Evolutionary conservation across 192 early-diverging fungal genomes (phyloP).

Genomic region (Podila minutissima): DNA sequence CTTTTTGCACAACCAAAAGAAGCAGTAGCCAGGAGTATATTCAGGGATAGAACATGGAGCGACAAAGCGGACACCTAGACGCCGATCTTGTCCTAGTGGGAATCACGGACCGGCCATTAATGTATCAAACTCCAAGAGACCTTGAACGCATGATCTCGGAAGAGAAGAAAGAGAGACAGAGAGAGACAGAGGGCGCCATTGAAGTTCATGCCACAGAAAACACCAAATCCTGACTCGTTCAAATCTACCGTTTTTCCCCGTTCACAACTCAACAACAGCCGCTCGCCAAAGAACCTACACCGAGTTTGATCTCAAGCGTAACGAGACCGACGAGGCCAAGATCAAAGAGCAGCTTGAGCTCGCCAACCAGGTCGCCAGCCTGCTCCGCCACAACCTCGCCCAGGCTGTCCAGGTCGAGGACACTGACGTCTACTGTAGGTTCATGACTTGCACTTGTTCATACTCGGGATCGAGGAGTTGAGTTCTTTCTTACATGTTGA

Average conservation of each 20-base stretch:
- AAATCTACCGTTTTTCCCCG: neutral
- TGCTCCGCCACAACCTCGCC: conserved; percentile 48
- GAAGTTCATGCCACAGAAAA: too few relatives aligned
- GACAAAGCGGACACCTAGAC: too few relatives aligned
- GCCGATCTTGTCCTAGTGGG: too few relatives aligned
- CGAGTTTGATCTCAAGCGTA: conserved; percentile 43
- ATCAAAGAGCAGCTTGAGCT: conserved; percentile 48
- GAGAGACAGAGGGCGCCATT: too few relatives aligned
- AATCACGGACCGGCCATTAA: too few relatives aligned
- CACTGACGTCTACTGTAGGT: conserved; percentile 31
- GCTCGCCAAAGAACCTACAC: conserved; percentile 45
- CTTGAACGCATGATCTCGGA: too few relatives aligned
- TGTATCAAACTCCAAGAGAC: too few relatives aligned
- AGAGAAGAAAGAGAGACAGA: too few relatives aligned
- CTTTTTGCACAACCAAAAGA: too few relatives aligned
- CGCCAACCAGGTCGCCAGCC: conserved; percentile 40
- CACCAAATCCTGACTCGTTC: too few relatives aligned
- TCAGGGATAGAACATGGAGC: too few relatives aligned
- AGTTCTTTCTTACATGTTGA: neutral
- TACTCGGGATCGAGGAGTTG: neutral
- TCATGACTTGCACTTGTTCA: neutral
- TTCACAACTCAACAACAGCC: conserved; percentile 10
- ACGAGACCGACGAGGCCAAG: conserved; percentile 45
- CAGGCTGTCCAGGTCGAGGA: conserved; percentile 44
- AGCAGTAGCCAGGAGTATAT: too few relatives aligned